Evolutionary conservation across 352 stramenopile species (phyloP).

Genomic region (Phytophthora hibernalis): DNA sequence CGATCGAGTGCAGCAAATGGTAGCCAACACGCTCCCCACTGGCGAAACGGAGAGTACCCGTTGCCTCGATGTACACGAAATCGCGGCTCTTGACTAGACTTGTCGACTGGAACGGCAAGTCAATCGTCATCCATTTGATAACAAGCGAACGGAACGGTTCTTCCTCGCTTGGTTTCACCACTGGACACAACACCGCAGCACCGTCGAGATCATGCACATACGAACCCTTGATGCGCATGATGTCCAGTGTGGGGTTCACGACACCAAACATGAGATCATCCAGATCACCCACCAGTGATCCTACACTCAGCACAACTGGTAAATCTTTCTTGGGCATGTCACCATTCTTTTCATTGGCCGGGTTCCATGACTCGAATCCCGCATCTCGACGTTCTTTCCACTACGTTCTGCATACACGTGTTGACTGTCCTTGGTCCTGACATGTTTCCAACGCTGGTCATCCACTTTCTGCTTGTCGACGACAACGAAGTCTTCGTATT

Average conservation of each 20-base stretch:
- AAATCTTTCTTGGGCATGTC: not conserved
- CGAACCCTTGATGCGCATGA: slow-evolving; percentile 41
- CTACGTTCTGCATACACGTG: slow-evolving; percentile 20
- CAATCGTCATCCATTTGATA: slow-evolving; percentile 47
- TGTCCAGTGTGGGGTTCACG: slow-evolving; percentile 36
- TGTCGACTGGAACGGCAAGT: slow-evolving; percentile 31
- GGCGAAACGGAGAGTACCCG: slow-evolving; percentile 20
- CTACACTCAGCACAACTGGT: slow-evolving; percentile 36
- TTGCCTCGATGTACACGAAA: slow-evolving; percentile 47
- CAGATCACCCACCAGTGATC: slow-evolving; percentile 33
- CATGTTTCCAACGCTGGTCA: slow-evolving; percentile 20
- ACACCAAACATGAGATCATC: slow-evolving; percentile 48
- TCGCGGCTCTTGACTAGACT: slow-evolving; percentile 37
- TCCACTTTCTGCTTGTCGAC: slow-evolving; percentile 26
- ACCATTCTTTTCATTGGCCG: not conserved
- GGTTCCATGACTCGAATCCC: slow-evolving; percentile 8
- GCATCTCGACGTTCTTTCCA: not conserved
- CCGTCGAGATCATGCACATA: slow-evolving; percentile 38
- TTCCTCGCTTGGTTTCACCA: slow-evolving; percentile 27
- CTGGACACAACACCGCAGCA: slow-evolving; percentile 26
- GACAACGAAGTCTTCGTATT: slow-evolving; percentile 47
- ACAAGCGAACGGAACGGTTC: slow-evolving; percentile 36
- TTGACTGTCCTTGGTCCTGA: slow-evolving; percentile 32
- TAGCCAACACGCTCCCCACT: slow-evolving; percentile 42
- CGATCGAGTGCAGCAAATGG: slow-evolving; percentile 42